Evolutionary conservation across 139 green algal species (phyloP), one percentile per base, ranked within the genome.

Genomic region (Tetradesmus obliquus): DNA sequence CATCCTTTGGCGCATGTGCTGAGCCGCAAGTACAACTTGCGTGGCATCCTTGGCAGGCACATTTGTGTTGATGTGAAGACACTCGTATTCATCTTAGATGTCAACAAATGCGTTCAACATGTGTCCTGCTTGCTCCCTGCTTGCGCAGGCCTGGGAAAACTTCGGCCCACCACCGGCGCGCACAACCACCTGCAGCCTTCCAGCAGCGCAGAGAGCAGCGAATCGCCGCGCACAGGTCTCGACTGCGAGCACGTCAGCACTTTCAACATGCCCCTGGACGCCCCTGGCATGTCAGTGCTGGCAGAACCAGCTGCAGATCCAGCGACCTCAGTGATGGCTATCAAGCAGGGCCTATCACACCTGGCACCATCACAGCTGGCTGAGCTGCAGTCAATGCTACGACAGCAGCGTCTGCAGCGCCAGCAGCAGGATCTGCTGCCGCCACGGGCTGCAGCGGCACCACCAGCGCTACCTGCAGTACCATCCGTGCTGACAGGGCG

Each of bases 301-400:
- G 66, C 66, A 76, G 66, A 17, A 24, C 66, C 66, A 24, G 3
- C 66, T 76, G 66, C 15, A 82, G 74, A 82, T 53, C 84, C 84
- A 57, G 15, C 57, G 4, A n/a, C 55, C 53, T 60, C 84, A n/a
- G 72, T 79, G 57, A 66, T 66, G 32, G 54, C 57, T 2, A 76
- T 88, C 58, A 88, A 79, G 57, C 84, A 79, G 84, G n/a, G 54
- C 24, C 45, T 66, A 7, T 76, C 84, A 24, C 58, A 88, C 3
- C 32, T 88, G 57, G 72, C 22, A 60, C 55, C 57, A 55, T 22
- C 57, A 12, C 55, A 88, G 84, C 22, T 88, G 84, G 54, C 84
- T 57, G 84, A 88, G 84, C 57, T 88, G 57, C 84, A 88, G 84
- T 32, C 71, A 5, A 88, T 88, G 20, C 53, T 88, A 24, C 84